Conservation (phyloP, 176 grass and related monocot genomes). For the Lolium perenne region DNA sequence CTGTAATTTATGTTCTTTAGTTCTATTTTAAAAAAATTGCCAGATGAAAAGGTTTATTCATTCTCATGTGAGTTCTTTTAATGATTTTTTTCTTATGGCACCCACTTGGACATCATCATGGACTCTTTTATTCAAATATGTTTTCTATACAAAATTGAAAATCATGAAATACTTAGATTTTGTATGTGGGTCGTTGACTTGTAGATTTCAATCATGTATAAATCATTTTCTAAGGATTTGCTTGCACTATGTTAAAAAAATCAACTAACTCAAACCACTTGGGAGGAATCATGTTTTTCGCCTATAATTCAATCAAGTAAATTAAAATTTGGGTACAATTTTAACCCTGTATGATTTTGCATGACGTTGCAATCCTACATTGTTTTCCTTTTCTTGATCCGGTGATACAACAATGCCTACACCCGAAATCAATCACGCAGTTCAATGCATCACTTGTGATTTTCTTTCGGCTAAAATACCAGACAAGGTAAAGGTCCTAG, state of each 20-base stretch:
- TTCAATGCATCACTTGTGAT: background rate
- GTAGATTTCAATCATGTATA: background rate
- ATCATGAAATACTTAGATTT: background rate
- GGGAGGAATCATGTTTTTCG: too few relatives aligned
- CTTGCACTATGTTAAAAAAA: background rate
- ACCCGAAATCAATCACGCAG: background rate
- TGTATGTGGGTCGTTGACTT: background rate
- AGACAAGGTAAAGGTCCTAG: background rate
- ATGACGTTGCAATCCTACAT: background rate
- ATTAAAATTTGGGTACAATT: too few relatives aligned
- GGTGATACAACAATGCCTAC: background rate
- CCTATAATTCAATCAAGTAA: too few relatives aligned
- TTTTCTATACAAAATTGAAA: background rate
- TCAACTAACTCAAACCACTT: too few relatives aligned
- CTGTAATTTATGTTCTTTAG: too few relatives aligned
- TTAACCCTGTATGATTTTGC: background rate
- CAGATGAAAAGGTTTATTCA: too few relatives aligned
- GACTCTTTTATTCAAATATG: background rate
- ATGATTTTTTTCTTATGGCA: too few relatives aligned
- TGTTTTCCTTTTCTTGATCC: background rate
- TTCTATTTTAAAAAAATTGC: too few relatives aligned
- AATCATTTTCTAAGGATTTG: background rate
- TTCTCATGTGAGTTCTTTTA: too few relatives aligned
- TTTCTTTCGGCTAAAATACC: background rate
- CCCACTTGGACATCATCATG: background rate